Evolutionary conservation across 805 yeast species (phyloP), one percentile per base, ranked within the genome.

Genomic region (Myxozyma sirexii): DNA sequence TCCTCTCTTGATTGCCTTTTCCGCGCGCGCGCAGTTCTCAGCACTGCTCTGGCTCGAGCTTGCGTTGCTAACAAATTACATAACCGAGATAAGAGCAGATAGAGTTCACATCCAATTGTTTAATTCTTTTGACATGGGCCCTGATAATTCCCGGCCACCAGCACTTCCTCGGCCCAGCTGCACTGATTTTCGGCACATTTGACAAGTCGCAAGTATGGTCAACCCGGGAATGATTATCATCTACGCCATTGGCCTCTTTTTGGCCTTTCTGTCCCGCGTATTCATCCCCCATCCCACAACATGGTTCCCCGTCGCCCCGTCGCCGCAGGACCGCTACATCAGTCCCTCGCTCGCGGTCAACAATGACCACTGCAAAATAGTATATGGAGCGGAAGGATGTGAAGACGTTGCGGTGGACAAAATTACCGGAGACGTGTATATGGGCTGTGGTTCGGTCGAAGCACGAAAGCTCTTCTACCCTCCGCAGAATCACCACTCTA

Each of bases 371-470:
- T 56, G 60, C 52, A 27, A 19, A 3, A 29, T 50, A 7, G 10
- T 42, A 26, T 35, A 8, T 15, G 60, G 56, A 6, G 60, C 52
- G 2, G 56, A 56, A 23, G 60, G 49, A 19, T 56, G 60, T 27
- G 60, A 56, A 31, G 60, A 56, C 21, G 45, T 56, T 21, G 43
- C 53, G 2, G 37, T 56, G 12, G 60, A 56, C 45, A 50, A 50
- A 24, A 19, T 50, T 12, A 57, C 60, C 29, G 60, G 60, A 3
- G 19, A 44, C 10, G 56, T 51, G 3, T 57, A 57, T 33, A 24
- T 57, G 53, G 60, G 47, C 19, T 57, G 60, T 31, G 60, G 60
- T 15, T 51, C 56, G 10, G 53, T 57, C 46, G 53, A 26, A 4
- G 54, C 38, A 4, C 56, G 60, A 4, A 45, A 4, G 27, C 24